Base-by-base conservation (phyloP, 1,284 basidiomycete genomes). In the Flammula alnicola region DNA sequence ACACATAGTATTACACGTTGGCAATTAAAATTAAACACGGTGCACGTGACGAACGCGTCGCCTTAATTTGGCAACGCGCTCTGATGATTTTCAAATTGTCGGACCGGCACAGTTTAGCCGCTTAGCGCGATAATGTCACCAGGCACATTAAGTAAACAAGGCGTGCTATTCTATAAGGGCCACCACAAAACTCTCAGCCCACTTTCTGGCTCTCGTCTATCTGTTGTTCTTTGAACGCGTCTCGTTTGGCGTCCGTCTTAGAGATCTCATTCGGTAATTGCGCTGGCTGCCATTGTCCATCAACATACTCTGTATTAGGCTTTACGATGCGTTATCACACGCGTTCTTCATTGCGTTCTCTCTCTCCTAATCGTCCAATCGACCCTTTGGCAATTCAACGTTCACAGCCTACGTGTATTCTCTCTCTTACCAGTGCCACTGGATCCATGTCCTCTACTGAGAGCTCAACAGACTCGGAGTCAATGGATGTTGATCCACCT, bases 401-500 rank as follows among this genome's bases (percentile, higher is more conserved):
- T 14, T 43, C 54, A n/a, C 47, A 35, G 10, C 45, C 54, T 20
- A 45, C 44, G 9, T 56, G 54, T 30, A 46, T 51, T 3, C 29
- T 56, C 8, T 56, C 54, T 31, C 51, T 56, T 11, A 31, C 54
- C 30, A 56, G 31, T 31, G 51, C 49, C 12, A 52, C 51, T 12
- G 54, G 37, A 23, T 52, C 48, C 4, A 52, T 25, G 37, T 14
- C 44, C n/a, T 44, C 44, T 8, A 33, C 35, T 20, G 40, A 38
- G 6, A 50, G 16, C 30, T 33, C 36, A 19, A 35, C 32, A 20
- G 32, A 36, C 20, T 19, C 39, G 17, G 43, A 33, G 37, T 49
- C 36, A 12, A 56, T 51, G 55, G 37, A 47, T 5, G 27, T 51
- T 3, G 55, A 53, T 37, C 39, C 32, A 20, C 16, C 40, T 17